phyloP scores from a whole-genome alignment of 257 asterid genomes.

The Thymus quinquecostatus region DNA sequence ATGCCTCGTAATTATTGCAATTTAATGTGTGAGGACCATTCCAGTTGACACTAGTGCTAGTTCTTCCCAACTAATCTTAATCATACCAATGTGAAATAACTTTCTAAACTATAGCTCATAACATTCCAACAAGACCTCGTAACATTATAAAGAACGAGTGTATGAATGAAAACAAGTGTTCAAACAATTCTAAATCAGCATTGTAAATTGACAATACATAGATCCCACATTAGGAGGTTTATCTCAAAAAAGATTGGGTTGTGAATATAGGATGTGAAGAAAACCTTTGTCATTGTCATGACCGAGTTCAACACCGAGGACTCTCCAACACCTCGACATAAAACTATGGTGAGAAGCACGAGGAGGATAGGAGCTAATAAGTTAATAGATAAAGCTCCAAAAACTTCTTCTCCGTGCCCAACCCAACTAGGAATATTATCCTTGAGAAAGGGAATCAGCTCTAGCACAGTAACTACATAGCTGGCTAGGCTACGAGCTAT shows the following conservation, averaged over 20 bases:
- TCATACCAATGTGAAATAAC: background rate
- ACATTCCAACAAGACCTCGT: background rate
- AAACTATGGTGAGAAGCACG: slow-evolving; percentile 72
- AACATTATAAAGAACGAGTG: background rate
- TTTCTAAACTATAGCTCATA: background rate
- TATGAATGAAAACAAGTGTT: slow-evolving; percentile 8
- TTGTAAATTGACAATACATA: background rate
- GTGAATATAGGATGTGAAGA: slow-evolving; percentile 23
- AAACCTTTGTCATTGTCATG: slow-evolving; percentile 88
- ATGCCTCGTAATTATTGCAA: background rate
- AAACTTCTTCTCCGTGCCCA: slow-evolving; percentile 89
- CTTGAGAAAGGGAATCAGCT: slow-evolving; percentile 79
- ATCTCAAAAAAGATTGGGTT: slow-evolving; percentile 9
- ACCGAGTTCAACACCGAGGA: slow-evolving; percentile 74
- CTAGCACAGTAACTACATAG: slow-evolving; percentile 73
- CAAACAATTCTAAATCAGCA: slow-evolving; percentile 16
- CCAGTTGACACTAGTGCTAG: slow-evolving; percentile 2
- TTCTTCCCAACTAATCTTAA: slow-evolving; percentile 2
- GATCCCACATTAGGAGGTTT: background rate
- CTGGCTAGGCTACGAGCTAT: slow-evolving; percentile 97
- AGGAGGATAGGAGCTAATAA: slow-evolving; percentile 84
- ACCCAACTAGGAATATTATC: slow-evolving; percentile 87
- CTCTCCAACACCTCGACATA: slow-evolving; percentile 92
- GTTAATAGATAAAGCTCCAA: slow-evolving; percentile 77
- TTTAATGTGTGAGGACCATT: slow-evolving; percentile 4